Evolutionary conservation across 2,329 filamentous ascomycete genomes (phyloP).

Genomic region (Neurospora sp.): DNA sequence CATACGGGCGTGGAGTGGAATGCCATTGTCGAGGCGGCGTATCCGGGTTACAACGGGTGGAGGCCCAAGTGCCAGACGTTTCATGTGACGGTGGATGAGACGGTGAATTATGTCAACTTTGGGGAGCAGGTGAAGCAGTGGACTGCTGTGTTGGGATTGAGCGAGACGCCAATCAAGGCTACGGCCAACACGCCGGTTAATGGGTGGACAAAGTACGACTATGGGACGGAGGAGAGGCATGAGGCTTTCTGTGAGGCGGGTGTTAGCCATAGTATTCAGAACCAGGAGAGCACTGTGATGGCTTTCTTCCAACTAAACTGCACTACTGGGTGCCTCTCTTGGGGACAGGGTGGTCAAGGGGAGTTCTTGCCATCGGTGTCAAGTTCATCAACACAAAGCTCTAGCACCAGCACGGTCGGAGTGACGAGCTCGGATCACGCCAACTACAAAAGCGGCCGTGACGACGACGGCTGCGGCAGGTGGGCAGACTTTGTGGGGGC

Average conservation of each 20-base stretch:
- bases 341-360: slow-evolving; percentile 23
- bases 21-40: slow-evolving; percentile 29
- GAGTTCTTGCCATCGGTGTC: neutral
- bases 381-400: neutral
- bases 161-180: slow-evolving; percentile 19
- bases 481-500: neutral
- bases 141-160: slow-evolving; percentile 30
- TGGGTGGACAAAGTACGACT: slow-evolving; percentile 28
- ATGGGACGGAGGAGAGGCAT: slow-evolving; percentile 26
- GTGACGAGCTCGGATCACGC: neutral
- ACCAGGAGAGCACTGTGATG: slow-evolving; percentile 27
- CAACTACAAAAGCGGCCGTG: neutral
- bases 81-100: slow-evolving; percentile 43
- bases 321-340: slow-evolving; percentile 25
- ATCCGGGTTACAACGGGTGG: slow-evolving; percentile 39
- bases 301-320: slow-evolving; percentile 28
- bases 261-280: slow-evolving; percentile 29
- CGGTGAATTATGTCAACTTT: slow-evolving; percentile 41
- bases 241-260: slow-evolving; percentile 29
- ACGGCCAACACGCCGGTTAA: too few relatives aligned
- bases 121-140: slow-evolving; percentile 45
- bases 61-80: slow-evolving; percentile 47
- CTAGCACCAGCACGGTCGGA: neutral
- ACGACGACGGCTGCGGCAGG: neutral
- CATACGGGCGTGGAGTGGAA: slow-evolving; percentile 26